Base-by-base conservation (phyloP, 495 filamentous ascomycete species). In the Polyplosphaeria fusca region DNA sequence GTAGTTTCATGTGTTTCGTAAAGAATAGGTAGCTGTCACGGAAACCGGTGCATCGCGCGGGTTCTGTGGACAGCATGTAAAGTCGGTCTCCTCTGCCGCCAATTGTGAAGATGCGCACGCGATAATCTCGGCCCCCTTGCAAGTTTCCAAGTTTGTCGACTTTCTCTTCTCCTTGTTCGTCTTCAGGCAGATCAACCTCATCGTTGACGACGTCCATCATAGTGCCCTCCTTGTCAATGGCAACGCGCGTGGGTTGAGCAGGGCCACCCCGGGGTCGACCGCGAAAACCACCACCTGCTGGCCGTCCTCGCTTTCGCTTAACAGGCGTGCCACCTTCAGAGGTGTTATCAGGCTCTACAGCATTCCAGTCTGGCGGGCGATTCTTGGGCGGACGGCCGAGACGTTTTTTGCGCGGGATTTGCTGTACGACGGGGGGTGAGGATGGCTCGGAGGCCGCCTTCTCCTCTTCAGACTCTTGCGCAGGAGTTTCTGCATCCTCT, bases 41-140 rank as follows among this genome's bases (percentile, higher is more conserved):
- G 79, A 98, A 98, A 5, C 93, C 93, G 44, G 95, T 92, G 65
- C 93, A 98, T 52, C 93, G 83, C 19, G 93, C 93, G 3, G 93
- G 93, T 64, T 98, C 93, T 1, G 93, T 98, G 1, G 91, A 96
- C 65, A 98, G 75, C 93, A 98, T 98, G 81, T 98, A 98, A 14
- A 94, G 80, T 20, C 89, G 74, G 24, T 93, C 79, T n/a, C 84
- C 88, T 43, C 91, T 84, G 43, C 87, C 88, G 22, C 82, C 76
- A 46, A 98, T 86, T 25, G 84, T 95, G 68, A 98, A 98, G 1
- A 88, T 92, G 39, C 93, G 86, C 63, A 95, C 95, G 45, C 94
- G 84, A 67, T 97, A 98, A 61, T 96, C 88, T 61, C 93, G 80
- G 7, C 84, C 89, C 4, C 82, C 91, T 40, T 82, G 77, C 1